Conservation (phyloP, 1,139 yeast species). For the Zhuliangozyma parablackwelliae region DNA sequence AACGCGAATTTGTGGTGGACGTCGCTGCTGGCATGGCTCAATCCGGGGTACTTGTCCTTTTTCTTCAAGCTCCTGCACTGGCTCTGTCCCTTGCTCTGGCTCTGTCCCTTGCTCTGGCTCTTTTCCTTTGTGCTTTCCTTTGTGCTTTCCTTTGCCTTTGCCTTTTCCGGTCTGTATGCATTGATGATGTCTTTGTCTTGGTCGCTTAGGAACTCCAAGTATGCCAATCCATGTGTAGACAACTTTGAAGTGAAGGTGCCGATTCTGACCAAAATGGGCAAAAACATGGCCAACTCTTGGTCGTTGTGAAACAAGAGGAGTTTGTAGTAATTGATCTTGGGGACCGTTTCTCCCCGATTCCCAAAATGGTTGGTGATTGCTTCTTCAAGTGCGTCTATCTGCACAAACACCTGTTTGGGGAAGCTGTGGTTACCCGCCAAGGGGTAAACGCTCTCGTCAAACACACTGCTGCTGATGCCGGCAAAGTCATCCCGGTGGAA, state of each 20-base stretch:
- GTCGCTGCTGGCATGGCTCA: not conserved
- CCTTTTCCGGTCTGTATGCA: conserved; percentile 1
- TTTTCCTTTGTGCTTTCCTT: no score
- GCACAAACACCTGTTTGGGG: not conserved
- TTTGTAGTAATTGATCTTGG: conserved; percentile 11
- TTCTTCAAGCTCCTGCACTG: conserved; percentile 1
- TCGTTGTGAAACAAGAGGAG: conserved; percentile 15
- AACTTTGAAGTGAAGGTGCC: conserved; percentile 19
- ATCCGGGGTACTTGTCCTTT: conserved; percentile 5
- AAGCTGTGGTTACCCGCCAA: not conserved
- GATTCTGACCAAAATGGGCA: conserved; percentile 16
- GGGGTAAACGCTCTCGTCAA: not conserved
- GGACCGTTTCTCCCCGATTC: not conserved
- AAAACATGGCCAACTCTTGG: conserved; percentile 13
- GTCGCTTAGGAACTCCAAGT: conserved; percentile 15
- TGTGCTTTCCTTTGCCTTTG: conserved; percentile 4
- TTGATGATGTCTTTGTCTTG: conserved; percentile 13
- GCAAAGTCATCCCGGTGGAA: conserved; percentile 14
- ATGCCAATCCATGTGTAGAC: conserved; percentile 18
- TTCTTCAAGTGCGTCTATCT: not conserved
- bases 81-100: not conserved
- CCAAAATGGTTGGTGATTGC: not conserved
- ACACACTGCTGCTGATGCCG: not conserved
- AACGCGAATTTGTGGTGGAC: not conserved
- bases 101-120: no score